Conservation (phyloP, 164 flowering plant species). For the Tetrastigma voinierianum region DNA sequence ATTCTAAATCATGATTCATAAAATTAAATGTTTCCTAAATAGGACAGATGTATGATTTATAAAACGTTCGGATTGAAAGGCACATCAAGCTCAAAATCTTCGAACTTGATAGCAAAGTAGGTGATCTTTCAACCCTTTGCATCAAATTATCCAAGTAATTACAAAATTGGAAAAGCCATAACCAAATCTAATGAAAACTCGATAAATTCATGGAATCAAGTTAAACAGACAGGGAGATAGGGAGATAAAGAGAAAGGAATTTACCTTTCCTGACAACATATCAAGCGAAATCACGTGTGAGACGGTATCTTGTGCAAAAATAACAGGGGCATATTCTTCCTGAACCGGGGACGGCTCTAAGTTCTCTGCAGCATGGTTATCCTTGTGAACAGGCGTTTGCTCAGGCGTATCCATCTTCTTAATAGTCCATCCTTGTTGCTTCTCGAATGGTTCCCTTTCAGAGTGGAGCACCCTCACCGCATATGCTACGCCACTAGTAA, state of each 20-base stretch:
- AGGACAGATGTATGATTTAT: not conserved
- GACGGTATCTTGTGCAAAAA: slow-evolving; percentile 91
- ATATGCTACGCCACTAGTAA: slow-evolving; percentile 97
- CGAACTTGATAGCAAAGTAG: not conserved
- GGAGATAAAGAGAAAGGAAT: slow-evolving; percentile 12
- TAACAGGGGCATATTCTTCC: slow-evolving; percentile 97
- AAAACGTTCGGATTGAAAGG: too few relatives aligned
- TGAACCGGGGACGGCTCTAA: slow-evolving; percentile 70
- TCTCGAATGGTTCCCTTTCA: slow-evolving; percentile 85
- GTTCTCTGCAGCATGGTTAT: slow-evolving; percentile 48
- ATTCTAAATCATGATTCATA: slow-evolving; percentile 1
- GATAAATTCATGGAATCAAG: too few relatives aligned
- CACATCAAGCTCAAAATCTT: not conserved
- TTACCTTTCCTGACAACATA: slow-evolving; percentile 87
- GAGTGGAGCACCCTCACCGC: slow-evolving; percentile 88
- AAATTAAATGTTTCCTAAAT: not conserved
- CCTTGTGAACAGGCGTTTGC: slow-evolving; percentile 66
- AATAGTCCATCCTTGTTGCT: slow-evolving; percentile 88
- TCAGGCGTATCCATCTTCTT: slow-evolving; percentile 74
- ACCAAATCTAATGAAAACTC: not conserved
- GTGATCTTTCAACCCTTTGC: not conserved
- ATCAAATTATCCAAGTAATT: not conserved
- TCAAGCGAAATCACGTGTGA: slow-evolving; percentile 92
- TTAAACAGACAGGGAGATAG: not conserved
- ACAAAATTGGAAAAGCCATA: not conserved